These are phyloP conservation scores for Nitzschia palea DNA, from an alignment of 108 stramenopile genomes.

Conservation along the genomic window DNA sequence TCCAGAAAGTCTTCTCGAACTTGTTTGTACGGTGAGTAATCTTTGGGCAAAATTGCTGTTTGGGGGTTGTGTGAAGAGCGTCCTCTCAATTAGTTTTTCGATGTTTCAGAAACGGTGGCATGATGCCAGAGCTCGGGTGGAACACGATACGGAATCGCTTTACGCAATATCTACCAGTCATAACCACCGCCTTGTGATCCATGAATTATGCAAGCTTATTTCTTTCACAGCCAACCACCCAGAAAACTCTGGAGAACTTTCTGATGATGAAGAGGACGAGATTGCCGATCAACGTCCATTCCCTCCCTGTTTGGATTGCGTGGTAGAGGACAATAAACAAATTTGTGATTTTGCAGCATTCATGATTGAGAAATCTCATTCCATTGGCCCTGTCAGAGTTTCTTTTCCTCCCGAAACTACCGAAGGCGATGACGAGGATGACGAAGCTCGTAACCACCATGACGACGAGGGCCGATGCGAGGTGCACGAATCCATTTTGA, in stretches of 20 bases:
- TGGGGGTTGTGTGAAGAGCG: not conserved
- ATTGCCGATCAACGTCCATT: not conserved
- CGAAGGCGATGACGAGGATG: slow-evolving; percentile 3
- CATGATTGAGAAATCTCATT: slow-evolving; percentile 28
- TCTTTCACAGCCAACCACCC: not conserved
- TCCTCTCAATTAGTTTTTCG: not conserved
- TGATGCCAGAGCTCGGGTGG: slow-evolving; percentile 1
- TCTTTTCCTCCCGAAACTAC: not conserved
- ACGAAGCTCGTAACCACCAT: not conserved
- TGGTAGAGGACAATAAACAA: not conserved
- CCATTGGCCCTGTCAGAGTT: slow-evolving; percentile 15
- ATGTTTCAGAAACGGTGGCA: slow-evolving; percentile 21
- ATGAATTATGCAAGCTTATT: slow-evolving; percentile 25
- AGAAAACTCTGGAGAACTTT: slow-evolving; percentile 15
- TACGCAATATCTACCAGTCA: slow-evolving; percentile 7
- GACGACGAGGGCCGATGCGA: not conserved
- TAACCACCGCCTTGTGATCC: slow-evolving; percentile 21
- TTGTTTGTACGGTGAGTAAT: slow-evolving; percentile 5
- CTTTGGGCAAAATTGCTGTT: not conserved
- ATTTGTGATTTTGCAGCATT: not conserved
- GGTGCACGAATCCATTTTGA: slow-evolving; percentile 31
- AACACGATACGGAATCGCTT: slow-evolving; percentile 11
- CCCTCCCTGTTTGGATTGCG: not conserved
- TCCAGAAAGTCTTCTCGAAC: slow-evolving; percentile 3
- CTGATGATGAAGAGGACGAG: slow-evolving; percentile 33